phyloP scores from a whole-genome alignment of 768 basidiomycete genomes.

The Pleurotus tuber-regium region DNA sequence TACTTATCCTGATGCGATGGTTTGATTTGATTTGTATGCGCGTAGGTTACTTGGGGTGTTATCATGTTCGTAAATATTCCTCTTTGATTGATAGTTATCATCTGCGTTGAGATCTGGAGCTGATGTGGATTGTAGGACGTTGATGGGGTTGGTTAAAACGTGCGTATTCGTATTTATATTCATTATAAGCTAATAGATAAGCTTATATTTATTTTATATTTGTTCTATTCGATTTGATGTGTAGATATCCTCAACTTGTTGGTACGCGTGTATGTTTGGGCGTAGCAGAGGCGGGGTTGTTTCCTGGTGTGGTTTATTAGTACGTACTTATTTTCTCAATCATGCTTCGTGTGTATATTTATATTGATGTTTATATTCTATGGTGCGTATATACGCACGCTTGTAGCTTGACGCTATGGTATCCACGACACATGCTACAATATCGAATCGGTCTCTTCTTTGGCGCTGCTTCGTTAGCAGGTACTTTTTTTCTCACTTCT shows the following conservation, averaged over 20 bases:
- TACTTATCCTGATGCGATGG: too few species aligned
- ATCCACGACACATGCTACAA: constrained; percentile 56
- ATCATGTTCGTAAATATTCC: constrained; percentile 43
- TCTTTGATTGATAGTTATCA: background rate
- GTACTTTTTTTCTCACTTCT: constrained; percentile 16
- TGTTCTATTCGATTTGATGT: too few species aligned
- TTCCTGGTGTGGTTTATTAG: constrained; percentile 77
- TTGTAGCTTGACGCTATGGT: constrained; percentile 62
- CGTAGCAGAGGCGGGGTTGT: constrained; percentile 66
- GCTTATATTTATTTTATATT: too few species aligned
- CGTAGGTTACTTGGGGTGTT: constrained; percentile 64
- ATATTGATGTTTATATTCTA: too few species aligned
- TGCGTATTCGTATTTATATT: constrained; percentile 24
- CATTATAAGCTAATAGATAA: too few species aligned
- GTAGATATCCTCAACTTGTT: constrained; percentile 60
- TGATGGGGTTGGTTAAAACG: constrained; percentile 71
- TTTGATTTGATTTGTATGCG: too few species aligned
- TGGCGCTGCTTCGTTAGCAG: constrained; percentile 60
- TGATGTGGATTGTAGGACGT: constrained; percentile 36
- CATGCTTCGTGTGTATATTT: too few species aligned
- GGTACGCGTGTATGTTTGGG: constrained; percentile 59
- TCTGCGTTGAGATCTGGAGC: background rate
- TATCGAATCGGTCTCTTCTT: constrained; percentile 60
- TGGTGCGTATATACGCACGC: background rate
- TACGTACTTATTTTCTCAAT: constrained; percentile 23